These are phyloP conservation scores for Marchantia polymorpha DNA, from an alignment of 225 moss, liverwort and hornwort genomes.

Conservation along the genomic window DNA sequence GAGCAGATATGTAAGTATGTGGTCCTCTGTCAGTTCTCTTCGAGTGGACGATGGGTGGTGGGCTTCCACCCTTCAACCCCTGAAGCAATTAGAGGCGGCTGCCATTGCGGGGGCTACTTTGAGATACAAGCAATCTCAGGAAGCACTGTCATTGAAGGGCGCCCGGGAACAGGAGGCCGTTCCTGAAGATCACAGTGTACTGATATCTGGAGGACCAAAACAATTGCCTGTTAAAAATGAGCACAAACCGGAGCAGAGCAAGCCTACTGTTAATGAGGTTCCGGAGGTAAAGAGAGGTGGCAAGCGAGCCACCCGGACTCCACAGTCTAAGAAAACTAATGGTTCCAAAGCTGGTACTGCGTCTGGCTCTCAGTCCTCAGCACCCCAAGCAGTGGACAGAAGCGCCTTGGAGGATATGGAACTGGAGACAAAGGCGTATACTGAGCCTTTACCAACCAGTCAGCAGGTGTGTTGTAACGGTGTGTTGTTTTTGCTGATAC, in stretches of 20 bases:
- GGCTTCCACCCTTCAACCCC: slow-evolving; percentile 67
- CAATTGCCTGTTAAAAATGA: background rate
- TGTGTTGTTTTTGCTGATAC: background rate
- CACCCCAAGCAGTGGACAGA: slow-evolving; percentile 39
- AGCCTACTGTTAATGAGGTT: background rate
- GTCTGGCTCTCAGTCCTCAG: slow-evolving; percentile 23
- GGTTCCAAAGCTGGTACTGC: background rate
- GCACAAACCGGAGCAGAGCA: background rate
- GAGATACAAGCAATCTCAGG: slow-evolving; percentile 24
- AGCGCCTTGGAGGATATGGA: slow-evolving; percentile 85
- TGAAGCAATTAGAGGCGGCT: slow-evolving; percentile 74
- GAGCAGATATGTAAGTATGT: slow-evolving; percentile 73
- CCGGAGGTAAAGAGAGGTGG: background rate
- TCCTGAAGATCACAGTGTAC: slow-evolving; percentile 25
- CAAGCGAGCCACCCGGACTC: background rate
- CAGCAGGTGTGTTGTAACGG: slow-evolving; percentile 55
- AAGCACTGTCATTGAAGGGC: slow-evolving; percentile 9
- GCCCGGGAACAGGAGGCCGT: slow-evolving; percentile 14
- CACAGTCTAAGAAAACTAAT: background rate
- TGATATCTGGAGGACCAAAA: slow-evolving; percentile 10
- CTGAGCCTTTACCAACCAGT: slow-evolving; percentile 88
- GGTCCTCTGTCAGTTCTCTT: slow-evolving; percentile 70
- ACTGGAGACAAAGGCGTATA: slow-evolving; percentile 76
- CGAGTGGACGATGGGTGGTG: slow-evolving; percentile 87
- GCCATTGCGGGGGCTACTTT: slow-evolving; percentile 62